A percentile compares a stretch with the other conserved stretches of the same genome.
These are phyloP conservation scores for Entomortierella lignicola DNA, from an alignment of 192 early-diverging fungal genomes.

Conservation along the genomic window DNA sequence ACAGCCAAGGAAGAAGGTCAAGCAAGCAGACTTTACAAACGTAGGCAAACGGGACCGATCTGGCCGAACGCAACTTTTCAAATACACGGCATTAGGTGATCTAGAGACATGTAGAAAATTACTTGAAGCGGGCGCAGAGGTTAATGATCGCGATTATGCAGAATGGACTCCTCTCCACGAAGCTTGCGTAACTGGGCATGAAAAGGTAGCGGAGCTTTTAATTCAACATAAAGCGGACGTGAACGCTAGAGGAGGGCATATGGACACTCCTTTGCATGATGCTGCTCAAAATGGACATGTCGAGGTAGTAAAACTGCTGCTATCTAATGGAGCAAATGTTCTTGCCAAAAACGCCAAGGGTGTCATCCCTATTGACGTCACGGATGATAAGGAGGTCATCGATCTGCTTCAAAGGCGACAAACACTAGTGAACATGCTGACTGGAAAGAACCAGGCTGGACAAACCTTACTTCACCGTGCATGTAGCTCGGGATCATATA, in stretches of 20 bases:
- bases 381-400: conserved; percentile 57
- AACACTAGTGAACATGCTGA: conserved; percentile 51
- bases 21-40: conserved; percentile 37
- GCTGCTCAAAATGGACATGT: conserved; percentile 65
- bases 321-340: conserved; percentile 68
- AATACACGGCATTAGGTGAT: conserved; percentile 65
- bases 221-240: conserved; percentile 60
- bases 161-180: conserved; percentile 80
- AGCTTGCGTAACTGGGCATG: conserved; percentile 64
- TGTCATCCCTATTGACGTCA: conserved; percentile 56
- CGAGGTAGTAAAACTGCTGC: conserved; percentile 59
- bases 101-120: conserved; percentile 64
- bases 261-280: conserved; percentile 79
- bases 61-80: conserved; percentile 64
- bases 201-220: conserved; percentile 58
- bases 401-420: conserved; percentile 52
- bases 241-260: conserved; percentile 69
- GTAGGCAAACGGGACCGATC: conserved; percentile 58
- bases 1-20: conserved; percentile 35
- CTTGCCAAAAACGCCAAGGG: conserved; percentile 59
- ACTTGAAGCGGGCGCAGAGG: conserved; percentile 69
- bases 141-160: conserved; percentile 74
- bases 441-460: conserved; percentile 56
- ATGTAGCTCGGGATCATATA: conserved; percentile 63
- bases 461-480: conserved; percentile 62